These are phyloP conservation scores for Camellia sinensis DNA, from an alignment of 148 eudicot species.

Conservation along the genomic window DNA sequence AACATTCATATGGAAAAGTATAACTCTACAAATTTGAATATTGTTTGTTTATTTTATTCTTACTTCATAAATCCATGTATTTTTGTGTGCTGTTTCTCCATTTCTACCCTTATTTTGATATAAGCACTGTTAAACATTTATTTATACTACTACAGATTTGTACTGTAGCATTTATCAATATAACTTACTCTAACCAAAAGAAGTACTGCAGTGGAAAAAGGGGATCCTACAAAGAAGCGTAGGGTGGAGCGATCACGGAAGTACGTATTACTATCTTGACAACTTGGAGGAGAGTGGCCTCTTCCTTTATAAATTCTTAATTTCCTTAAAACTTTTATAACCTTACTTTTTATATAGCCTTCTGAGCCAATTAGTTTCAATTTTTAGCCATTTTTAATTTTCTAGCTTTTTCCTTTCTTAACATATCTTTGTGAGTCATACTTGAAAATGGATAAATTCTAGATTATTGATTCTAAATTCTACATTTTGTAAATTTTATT, in stretches of 20 bases:
- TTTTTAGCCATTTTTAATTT: not conserved
- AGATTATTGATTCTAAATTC: not conserved
- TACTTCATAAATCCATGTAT: not conserved
- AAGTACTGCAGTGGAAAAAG: constrained; percentile 35
- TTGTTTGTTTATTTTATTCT: not conserved
- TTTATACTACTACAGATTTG: not conserved
- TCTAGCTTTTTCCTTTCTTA: not conserved
- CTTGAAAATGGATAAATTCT: not conserved
- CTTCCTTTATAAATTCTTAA: not conserved
- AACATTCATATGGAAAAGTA: no score
- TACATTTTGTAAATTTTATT: not conserved
- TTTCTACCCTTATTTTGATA: not conserved
- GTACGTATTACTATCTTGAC: constrained; percentile 29
- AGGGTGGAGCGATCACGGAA: constrained; percentile 57
- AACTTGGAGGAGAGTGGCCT: not conserved
- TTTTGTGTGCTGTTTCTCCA: not conserved
- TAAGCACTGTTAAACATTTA: not conserved
- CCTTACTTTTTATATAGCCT: not conserved
- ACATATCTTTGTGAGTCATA: not conserved
- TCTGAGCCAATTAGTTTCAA: not conserved
- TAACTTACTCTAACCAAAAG: constrained; percentile 14
- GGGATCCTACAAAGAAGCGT: constrained; percentile 57
- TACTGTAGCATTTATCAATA: not conserved
- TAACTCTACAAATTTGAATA: not conserved
- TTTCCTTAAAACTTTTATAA: not conserved